phyloP scores from a whole-genome alignment of 306 rosid species.

The Ceratonia siliqua region DNA sequence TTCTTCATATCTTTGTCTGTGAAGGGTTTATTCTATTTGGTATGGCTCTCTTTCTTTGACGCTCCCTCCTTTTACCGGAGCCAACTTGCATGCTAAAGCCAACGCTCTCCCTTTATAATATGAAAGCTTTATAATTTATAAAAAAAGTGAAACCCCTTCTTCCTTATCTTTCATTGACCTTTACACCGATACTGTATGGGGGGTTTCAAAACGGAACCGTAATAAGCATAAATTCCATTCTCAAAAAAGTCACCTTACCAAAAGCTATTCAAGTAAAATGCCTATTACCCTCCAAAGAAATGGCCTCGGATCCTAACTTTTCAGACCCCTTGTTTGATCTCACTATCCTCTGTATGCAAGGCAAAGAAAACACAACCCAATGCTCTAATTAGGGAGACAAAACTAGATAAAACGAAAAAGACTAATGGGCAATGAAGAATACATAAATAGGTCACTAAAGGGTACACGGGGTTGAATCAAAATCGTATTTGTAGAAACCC shows the following conservation, averaged over 20 bases:
- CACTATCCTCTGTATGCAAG: slow-evolving; percentile 35
- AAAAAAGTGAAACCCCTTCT: slow-evolving; percentile 19
- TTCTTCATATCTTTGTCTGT: slow-evolving; percentile 36
- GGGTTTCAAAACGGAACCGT: slow-evolving; percentile 31
- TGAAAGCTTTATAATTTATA: slow-evolving; percentile 14
- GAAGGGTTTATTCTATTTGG: slow-evolving; percentile 29
- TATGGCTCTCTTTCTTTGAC: slow-evolving; percentile 43
- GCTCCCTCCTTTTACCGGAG: slow-evolving; percentile 60
- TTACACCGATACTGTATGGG: slow-evolving; percentile 36
- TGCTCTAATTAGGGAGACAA: slow-evolving; percentile 24
- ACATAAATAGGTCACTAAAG: not conserved
- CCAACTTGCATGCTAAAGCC: slow-evolving; percentile 59
- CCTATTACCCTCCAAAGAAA: slow-evolving; percentile 30
- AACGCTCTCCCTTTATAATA: slow-evolving; percentile 40
- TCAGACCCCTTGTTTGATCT: slow-evolving; percentile 39
- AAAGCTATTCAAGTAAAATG: slow-evolving; percentile 31
- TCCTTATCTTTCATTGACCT: slow-evolving; percentile 40
- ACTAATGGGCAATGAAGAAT: slow-evolving; percentile 25
- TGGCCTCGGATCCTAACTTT: slow-evolving; percentile 77
- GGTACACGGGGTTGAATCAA: slow-evolving; percentile 28
- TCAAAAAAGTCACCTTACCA: slow-evolving; percentile 40
- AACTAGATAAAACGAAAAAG: slow-evolving; percentile 11
- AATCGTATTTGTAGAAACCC: slow-evolving; percentile 25
- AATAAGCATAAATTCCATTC: slow-evolving; percentile 34
- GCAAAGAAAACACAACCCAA: slow-evolving; percentile 23